phyloP scores from a whole-genome alignment of 139 green algal species.

The Haematococcus lacustris region DNA sequence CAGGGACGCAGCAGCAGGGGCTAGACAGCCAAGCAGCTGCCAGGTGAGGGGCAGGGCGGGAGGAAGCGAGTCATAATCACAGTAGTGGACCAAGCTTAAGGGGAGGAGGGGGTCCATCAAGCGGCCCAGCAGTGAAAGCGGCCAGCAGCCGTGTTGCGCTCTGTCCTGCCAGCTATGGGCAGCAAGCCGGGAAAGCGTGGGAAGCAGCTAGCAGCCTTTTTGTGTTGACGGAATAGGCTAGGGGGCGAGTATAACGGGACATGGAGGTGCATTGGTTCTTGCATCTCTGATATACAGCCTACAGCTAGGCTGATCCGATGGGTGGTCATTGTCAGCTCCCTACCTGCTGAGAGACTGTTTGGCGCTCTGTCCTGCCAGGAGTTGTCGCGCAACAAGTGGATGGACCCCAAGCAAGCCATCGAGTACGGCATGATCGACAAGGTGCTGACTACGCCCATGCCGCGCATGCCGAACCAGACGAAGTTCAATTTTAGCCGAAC shows the following conservation, averaged over 20 bases:
- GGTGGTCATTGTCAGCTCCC: neutral
- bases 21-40: too few species aligned
- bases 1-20: too few species aligned
- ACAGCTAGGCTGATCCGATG: neutral
- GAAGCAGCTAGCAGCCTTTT: neutral
- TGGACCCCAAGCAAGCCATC: conserved; percentile 57
- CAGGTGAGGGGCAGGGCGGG: too few species aligned
- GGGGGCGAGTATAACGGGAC: too few species aligned
- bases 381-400: conserved; percentile 62
- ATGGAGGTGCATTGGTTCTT: too few species aligned
- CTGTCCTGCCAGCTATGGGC: too few species aligned
- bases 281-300: neutral
- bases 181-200: neutral
- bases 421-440: conserved; percentile 66
- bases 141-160: too few species aligned
- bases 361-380: conserved; percentile 13
- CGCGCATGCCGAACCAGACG: conserved; percentile 33
- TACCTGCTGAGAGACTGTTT: neutral
- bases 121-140: too few species aligned
- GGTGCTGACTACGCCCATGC: conserved; percentile 48
- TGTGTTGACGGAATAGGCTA: too few species aligned
- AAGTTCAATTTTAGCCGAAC: conserved; percentile 35
- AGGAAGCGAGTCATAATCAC: too few species aligned
- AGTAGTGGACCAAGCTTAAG: too few species aligned
- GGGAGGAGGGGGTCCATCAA: too few species aligned